phyloP scores from a whole-genome alignment of 1,284 basidiomycete genomes.

The Gomphus sp. region DNA sequence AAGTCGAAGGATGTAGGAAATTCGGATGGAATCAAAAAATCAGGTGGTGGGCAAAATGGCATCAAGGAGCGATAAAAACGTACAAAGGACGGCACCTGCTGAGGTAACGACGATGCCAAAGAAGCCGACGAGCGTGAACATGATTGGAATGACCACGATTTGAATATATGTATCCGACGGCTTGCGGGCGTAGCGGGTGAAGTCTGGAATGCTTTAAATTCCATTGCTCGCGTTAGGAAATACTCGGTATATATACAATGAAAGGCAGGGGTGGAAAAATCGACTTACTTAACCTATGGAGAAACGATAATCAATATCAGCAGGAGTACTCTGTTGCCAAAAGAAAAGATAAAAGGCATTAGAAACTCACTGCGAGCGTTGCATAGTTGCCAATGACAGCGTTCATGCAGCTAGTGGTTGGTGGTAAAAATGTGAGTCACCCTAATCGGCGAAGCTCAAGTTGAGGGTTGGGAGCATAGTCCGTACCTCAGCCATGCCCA shows the following conservation, averaged over 20 bases:
- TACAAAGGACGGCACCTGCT: constrained; percentile 51
- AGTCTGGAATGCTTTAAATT: constrained; percentile 21
- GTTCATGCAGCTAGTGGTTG: constrained; percentile 34
- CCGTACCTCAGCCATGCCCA: constrained; percentile 63
- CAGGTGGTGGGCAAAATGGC: no score
- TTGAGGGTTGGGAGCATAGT: neutral
- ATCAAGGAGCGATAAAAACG: constrained; percentile 23
- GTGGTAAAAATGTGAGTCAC: neutral
- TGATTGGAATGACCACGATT: constrained; percentile 56
- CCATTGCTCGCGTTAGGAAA: neutral
- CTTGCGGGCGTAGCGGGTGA: constrained; percentile 28
- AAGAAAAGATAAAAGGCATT: neutral
- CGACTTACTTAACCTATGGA: neutral
- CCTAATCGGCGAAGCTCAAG: neutral
- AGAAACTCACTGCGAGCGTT: constrained; percentile 66
- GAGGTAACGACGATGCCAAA: constrained; percentile 61
- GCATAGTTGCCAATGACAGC: constrained; percentile 59
- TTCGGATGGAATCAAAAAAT: no score
- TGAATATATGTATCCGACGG: constrained; percentile 43
- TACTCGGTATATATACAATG: no score
- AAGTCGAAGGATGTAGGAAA: no score
- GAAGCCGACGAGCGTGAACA: constrained; percentile 51
- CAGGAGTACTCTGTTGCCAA: no score
- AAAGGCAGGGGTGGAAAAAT: no score
- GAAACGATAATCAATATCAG: no score